Evolutionary conservation across 768 basidiomycete species (phyloP).

Genomic region (Leucosporidium yakuticum): DNA sequence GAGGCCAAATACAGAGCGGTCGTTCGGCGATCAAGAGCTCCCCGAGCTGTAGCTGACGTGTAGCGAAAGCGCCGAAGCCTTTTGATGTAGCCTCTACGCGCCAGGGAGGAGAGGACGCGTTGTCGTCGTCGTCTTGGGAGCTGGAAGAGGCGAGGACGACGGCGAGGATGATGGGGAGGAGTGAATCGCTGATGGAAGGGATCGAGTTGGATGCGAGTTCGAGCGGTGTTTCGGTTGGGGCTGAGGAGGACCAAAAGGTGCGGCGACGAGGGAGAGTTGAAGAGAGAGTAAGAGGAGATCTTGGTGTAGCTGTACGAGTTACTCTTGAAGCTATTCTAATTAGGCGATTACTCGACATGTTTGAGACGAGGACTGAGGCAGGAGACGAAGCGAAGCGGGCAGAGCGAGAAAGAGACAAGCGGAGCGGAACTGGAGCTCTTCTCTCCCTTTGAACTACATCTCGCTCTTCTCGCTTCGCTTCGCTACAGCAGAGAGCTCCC

Average conservation of each 20-base stretch:
- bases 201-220: constrained; percentile 19
- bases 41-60: constrained; percentile 8
- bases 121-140: constrained; percentile 9
- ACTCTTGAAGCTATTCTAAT: too few species aligned
- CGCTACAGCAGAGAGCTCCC: too few species aligned
- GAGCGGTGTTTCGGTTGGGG: not conserved
- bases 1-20: constrained; percentile 25
- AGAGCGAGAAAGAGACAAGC: too few species aligned
- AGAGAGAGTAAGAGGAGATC: not conserved
- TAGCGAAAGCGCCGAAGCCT: constrained; percentile 24
- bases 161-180: constrained; percentile 20
- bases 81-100: not conserved
- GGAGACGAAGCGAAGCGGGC: too few species aligned
- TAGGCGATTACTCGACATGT: too few species aligned
- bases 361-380: too few species aligned
- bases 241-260: constrained; percentile 12
- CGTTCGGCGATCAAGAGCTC: constrained; percentile 20
- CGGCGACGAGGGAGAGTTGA: not conserved
- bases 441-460: too few species aligned
- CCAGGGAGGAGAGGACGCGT: not conserved
- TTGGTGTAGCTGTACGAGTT: too few species aligned
- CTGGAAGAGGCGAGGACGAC: constrained; percentile 14
- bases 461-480: too few species aligned
- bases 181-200: not conserved
- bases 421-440: too few species aligned